Evolutionary conservation across 2,329 filamentous ascomycete species (phyloP).

Genomic region (Aspergillus neotritici): DNA sequence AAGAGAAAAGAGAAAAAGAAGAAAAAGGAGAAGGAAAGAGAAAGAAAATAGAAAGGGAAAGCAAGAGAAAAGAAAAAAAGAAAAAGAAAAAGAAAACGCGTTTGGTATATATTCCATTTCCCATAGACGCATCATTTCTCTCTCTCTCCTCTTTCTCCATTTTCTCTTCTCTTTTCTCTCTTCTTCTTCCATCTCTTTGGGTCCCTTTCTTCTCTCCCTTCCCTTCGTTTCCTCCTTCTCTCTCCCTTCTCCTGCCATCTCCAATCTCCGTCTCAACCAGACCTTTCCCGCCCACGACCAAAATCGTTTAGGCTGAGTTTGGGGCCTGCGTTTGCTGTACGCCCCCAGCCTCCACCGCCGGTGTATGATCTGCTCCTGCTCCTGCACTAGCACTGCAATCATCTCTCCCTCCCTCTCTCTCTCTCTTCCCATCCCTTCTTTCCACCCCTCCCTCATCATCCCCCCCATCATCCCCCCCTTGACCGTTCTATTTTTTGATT

Average conservation of each 20-base stretch:
- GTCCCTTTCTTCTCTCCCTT: slow-evolving; percentile 10
- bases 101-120: slow-evolving; percentile 1
- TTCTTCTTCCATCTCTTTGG: neutral
- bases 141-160: neutral
- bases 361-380: slow-evolving; percentile 19
- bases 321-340: slow-evolving; percentile 17
- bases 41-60: slow-evolving; percentile 3
- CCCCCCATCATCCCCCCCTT: slow-evolving; percentile 13
- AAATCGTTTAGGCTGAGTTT: slow-evolving; percentile 13
- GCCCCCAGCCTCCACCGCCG: slow-evolving; percentile 24
- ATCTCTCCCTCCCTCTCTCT: slow-evolving; percentile 2
- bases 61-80: slow-evolving; percentile 3
- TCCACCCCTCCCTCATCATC: slow-evolving; percentile 13
- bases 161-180: neutral
- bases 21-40: neutral
- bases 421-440: slow-evolving; percentile 2
- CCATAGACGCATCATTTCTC: no score
- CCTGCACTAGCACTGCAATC: slow-evolving; percentile 14
- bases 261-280: slow-evolving; percentile 10
- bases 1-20: no score
- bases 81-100: neutral
- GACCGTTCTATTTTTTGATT: slow-evolving; percentile 16
- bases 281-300: slow-evolving; percentile 11
- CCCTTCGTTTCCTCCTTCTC: slow-evolving; percentile 15
- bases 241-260: slow-evolving; percentile 5